Evolutionary conservation across 2,329 filamentous ascomycete species (phyloP).

Genomic region (Colletotrichum tabaci): DNA sequence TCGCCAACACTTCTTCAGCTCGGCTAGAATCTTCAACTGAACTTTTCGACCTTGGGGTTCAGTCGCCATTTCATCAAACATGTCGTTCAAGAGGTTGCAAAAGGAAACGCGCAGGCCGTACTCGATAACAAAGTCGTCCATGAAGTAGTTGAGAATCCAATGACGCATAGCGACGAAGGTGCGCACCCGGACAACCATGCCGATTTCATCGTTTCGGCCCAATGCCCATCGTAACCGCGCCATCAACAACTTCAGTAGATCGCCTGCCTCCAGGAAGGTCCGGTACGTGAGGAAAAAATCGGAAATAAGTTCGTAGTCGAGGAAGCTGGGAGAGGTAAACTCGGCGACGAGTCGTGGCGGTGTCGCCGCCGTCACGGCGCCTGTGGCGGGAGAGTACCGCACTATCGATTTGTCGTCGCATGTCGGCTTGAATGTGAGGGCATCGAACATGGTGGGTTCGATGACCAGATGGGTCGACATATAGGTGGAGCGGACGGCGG

Average conservation of each 20-base stretch:
- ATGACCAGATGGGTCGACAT: conserved; percentile 67
- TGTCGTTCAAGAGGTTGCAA: conserved; percentile 83
- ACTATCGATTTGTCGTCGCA: conserved; percentile 87
- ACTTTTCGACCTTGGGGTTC: conserved; percentile 63
- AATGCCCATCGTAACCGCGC: conserved; percentile 91
- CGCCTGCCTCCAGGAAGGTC: conserved; percentile 82
- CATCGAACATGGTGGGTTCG: conserved; percentile 85
- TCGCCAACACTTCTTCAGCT: conserved; percentile 98
- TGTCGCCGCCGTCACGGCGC: conserved; percentile 89
- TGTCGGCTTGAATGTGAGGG: conserved; percentile 82
- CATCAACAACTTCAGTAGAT: conserved; percentile 87
- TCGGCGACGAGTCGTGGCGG: conserved; percentile 93
- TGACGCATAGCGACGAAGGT: conserved; percentile 96
- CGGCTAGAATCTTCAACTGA: conserved; percentile 87
- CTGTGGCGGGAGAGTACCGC: conserved; percentile 79
- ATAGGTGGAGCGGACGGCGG: conserved; percentile 62
- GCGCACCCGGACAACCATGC: conserved; percentile 93
- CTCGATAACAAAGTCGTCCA: conserved; percentile 90
- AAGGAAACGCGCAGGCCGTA: conserved; percentile 82
- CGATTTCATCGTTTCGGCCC: conserved; percentile 83
- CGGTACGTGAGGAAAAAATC: conserved; percentile 98
- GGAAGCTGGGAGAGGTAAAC: conserved; percentile 94
- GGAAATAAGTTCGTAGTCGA: conserved; percentile 96
- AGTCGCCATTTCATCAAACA: conserved; percentile 69
- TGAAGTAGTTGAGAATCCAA: conserved; percentile 98